These are phyloP conservation scores for Macrolepiota fuliginosa DNA, from an alignment of 768 basidiomycete genomes.

Conservation along the genomic window DNA sequence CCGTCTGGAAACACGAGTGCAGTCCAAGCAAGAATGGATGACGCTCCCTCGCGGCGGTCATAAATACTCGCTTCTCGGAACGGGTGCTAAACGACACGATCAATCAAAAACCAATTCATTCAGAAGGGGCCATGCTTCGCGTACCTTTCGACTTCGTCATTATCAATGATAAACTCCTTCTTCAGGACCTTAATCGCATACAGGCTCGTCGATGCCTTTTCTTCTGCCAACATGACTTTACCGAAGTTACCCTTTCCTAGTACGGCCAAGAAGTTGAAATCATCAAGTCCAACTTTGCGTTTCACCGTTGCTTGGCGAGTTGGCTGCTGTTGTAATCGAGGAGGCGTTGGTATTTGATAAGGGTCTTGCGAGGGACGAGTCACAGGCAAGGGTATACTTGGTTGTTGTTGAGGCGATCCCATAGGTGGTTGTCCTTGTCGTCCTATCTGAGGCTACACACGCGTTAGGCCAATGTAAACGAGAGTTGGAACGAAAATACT, in stretches of 20 bases:
- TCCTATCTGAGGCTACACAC: background rate
- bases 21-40: conserved; percentile 97
- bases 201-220: conserved; percentile 84
- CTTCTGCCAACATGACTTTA: conserved; percentile 99
- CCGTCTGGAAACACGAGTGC: conserved; percentile 99
- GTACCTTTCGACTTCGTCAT: conserved; percentile 98
- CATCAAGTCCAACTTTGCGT: conserved; percentile 93
- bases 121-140: conserved; percentile 13
- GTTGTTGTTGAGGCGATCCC: conserved; percentile 24
- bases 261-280: conserved; percentile 98
- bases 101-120: background rate
- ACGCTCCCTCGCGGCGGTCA: conserved; percentile 93
- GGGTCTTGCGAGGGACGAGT: conserved; percentile 14
- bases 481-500: background rate
- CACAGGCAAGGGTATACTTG: conserved; percentile 12
- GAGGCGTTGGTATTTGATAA: conserved; percentile 19
- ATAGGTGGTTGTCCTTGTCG: conserved; percentile 14
- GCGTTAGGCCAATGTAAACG: background rate
- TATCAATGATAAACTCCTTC: conserved; percentile 99
- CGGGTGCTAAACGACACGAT: conserved; percentile 65
- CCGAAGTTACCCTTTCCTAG: conserved; percentile 99
- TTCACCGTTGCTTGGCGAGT: conserved; percentile 49
- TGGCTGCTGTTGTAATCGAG: conserved; percentile 29
- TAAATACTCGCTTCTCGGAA: conserved; percentile 97
- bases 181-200: conserved; percentile 99